These are phyloP conservation scores for Forsythia suspensa DNA, from an alignment of 257 asterid species.

Conservation along the genomic window DNA sequence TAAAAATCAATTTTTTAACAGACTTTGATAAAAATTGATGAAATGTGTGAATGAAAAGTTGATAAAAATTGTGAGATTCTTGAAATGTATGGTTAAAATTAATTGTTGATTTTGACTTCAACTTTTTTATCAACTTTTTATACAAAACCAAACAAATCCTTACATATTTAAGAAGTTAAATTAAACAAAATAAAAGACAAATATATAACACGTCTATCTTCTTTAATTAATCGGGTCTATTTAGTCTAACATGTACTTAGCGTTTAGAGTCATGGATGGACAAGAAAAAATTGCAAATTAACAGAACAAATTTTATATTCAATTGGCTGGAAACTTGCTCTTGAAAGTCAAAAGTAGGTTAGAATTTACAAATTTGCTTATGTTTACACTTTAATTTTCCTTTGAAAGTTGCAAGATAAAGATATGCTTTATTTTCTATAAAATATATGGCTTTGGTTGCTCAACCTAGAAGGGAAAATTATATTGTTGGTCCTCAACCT, in stretches of 20 bases:
- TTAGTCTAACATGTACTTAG: not conserved
- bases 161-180: too few relatives aligned
- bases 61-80: too few relatives aligned
- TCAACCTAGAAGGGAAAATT: not conserved
- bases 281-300: slow-evolving; percentile 1
- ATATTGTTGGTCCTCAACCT: not conserved
- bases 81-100: too few relatives aligned
- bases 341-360: slow-evolving; percentile 16
- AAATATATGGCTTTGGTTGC: not conserved
- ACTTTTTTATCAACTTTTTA: too few relatives aligned
- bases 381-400: not conserved
- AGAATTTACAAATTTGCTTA: slow-evolving; percentile 4
- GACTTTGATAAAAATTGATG: too few relatives aligned
- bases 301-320: not conserved
- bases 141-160: too few relatives aligned
- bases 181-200: not conserved
- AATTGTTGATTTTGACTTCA: too few relatives aligned
- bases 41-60: too few relatives aligned
- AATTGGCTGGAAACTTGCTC: not conserved
- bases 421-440: not conserved
- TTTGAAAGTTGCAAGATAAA: not conserved
- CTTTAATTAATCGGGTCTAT: not conserved
- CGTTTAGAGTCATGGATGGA: slow-evolving; percentile 16
- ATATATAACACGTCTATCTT: not conserved
- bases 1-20: too few relatives aligned